These are phyloP conservation scores for Saccharum hybrid DNA, from an alignment of 202 grass and related monocot genomes.

Conservation along the genomic window DNA sequence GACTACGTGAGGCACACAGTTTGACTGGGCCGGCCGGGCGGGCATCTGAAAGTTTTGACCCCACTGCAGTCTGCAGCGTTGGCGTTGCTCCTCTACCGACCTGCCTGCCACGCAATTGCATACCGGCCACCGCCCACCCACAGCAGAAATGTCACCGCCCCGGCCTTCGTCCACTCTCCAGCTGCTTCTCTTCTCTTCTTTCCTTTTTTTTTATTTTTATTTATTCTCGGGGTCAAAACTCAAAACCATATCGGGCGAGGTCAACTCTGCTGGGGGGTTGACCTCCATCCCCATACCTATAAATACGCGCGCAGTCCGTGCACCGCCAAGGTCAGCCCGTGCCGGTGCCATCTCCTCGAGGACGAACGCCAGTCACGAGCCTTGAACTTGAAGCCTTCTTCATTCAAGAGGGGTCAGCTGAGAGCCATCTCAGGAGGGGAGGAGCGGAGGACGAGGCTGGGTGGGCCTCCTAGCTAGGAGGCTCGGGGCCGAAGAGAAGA, in stretches of 20 bases:
- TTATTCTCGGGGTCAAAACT: constrained; percentile 11
- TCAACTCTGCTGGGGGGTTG: constrained; percentile 43
- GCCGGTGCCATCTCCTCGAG: constrained; percentile 22
- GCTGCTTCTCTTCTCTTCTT: neutral
- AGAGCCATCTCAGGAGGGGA: neutral
- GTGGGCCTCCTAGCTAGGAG: constrained; percentile 33
- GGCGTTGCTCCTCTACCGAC: neutral
- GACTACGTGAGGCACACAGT: neutral
- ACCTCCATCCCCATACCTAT: constrained; percentile 32
- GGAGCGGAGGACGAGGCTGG: neutral
- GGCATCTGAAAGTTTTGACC: constrained; percentile 33
- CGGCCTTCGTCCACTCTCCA: constrained; percentile 5
- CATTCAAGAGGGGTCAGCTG: neutral
- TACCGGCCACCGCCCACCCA: neutral
- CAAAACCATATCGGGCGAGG: neutral
- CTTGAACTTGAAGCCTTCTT: neutral
- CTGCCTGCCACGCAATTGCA: neutral
- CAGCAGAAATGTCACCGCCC: neutral
- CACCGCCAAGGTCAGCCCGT: constrained; percentile 10
- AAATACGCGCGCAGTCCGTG: constrained; percentile 34
- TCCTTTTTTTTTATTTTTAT: neutral
- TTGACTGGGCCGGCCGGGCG: neutral
- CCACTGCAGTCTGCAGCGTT: neutral
- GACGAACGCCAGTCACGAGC: neutral
- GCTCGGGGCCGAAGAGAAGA: neutral